Percentiles rank a stretch among this genome's conserved stretches.
phyloP scores from a whole-genome alignment of 371 early-diverging fungal genomes.

The Rhizopus arrhizus region DNA sequence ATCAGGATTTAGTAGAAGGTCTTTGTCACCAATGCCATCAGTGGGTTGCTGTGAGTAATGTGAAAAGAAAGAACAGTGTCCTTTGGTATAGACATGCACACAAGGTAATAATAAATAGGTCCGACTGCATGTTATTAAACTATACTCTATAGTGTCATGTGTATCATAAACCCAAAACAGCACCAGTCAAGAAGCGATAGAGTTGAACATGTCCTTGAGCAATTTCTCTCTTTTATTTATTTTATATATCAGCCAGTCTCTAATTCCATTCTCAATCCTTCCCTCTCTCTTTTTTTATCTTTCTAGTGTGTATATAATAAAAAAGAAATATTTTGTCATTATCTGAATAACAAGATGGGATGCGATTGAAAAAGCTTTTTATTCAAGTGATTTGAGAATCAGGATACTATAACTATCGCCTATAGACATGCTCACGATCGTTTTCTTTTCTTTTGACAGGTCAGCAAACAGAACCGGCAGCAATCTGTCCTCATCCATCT shows the following conservation, averaged over 20 bases:
- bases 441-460: background rate
- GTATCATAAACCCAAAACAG: slow-evolving; percentile 77
- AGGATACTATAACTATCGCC: background rate
- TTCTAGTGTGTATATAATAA: background rate
- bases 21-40: slow-evolving; percentile 85
- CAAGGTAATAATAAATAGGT: slow-evolving; percentile 52
- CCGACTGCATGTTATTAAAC: background rate
- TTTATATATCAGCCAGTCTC: no score
- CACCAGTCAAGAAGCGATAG: slow-evolving; percentile 28
- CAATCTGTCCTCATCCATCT: slow-evolving; percentile 51
- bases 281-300: background rate
- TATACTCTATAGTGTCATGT: slow-evolving; percentile 70
- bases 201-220: background rate
- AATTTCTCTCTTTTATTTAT: no score
- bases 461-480: slow-evolving; percentile 11
- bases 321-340: background rate
- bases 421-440: background rate
- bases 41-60: slow-evolving; percentile 82
- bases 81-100: slow-evolving; percentile 92
- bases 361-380: no score
- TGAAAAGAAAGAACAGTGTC: slow-evolving; percentile 78
- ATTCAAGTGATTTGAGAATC: background rate
- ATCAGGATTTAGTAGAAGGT: slow-evolving; percentile 77
- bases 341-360: no score
- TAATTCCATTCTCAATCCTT: no score